Evolutionary conservation across 352 stramenopile genomes (phyloP).

Genomic region (Globisporangium emineosum): DNA sequence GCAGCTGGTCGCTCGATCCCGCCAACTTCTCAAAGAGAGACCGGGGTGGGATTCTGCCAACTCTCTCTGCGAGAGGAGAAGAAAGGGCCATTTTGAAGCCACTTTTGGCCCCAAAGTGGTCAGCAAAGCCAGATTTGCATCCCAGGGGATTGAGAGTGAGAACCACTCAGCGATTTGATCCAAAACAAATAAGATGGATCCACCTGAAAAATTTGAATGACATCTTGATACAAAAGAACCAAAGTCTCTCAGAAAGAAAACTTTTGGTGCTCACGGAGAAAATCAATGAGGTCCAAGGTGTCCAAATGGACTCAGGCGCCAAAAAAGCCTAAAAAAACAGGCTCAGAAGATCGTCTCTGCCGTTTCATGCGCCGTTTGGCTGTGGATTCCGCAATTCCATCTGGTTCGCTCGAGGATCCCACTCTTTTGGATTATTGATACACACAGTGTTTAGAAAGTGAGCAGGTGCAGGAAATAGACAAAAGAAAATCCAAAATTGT

Average conservation of each 20-base stretch:
- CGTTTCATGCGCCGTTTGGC: not conserved
- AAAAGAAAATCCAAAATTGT: too few species aligned
- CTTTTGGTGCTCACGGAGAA: too few species aligned
- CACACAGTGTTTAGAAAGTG: not conserved
- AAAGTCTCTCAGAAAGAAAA: too few species aligned
- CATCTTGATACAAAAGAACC: too few species aligned
- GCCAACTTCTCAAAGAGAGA: too few species aligned
- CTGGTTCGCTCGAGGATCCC: not conserved
- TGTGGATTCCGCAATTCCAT: not conserved
- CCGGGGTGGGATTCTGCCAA: not conserved
- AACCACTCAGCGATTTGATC: not conserved
- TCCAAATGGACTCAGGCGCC: too few species aligned
- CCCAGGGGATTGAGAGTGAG: not conserved
- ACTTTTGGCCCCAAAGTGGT: not conserved
- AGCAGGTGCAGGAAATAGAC: too few species aligned
- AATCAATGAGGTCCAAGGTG: too few species aligned
- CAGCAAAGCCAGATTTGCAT: not conserved
- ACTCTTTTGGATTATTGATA: not conserved
- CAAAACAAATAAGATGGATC: not conserved
- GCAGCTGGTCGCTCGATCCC: not conserved
- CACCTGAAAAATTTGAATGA: not conserved
- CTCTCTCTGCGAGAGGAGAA: too few species aligned
- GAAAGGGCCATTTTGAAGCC: not conserved
- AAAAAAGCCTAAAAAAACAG: too few species aligned
- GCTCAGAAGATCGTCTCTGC: constrained; percentile 9